Evolutionary conservation across 2,329 filamentous ascomycete genomes (phyloP), one percentile per base, ranked within the genome.

Genomic region (Calonectria ilicicola): DNA sequence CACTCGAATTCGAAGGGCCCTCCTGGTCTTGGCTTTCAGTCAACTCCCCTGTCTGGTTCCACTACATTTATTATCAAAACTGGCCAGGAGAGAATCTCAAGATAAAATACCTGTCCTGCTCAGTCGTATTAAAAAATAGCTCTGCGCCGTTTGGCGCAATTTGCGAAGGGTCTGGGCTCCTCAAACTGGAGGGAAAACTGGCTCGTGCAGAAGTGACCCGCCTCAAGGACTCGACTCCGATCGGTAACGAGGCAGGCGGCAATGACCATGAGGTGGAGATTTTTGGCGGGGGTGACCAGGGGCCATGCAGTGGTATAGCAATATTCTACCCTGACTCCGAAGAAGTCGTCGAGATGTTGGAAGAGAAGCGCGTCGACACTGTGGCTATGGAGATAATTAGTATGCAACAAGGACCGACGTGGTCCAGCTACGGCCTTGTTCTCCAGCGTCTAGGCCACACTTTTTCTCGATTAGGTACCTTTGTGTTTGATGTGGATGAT

Each of bases 11-110:
- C 21, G 42, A 65, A 49, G 63, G 63, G 6, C 63, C 63, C 3
- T 65, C 63, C 10, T 65, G 63, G 63, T 65, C 63, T 19, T 65
- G 63, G 63, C 26, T 65, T n/a, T 65, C 44, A 10, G 44, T 49
- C 17, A 32, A 12, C 3, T 46, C 42, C n/a, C 63, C 63, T 8
- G 32, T 65, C 15, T 38, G 46, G 42, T 65, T 65, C 15, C 63
- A 51, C 14, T 65, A 51, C 15, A 26, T 65, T 15, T 49, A 65
- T 35, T 65, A 65, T 23, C 42, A 51, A 40, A 40, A n/a, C 14
- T 65, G 46, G 63, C 44, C 63, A 2, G 32, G 15, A 21, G 63
- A 65, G 19, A 65, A 65, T 38, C 27, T 65, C 46, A 65, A 65
- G 19, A 49, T 49, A 5, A 38, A 32, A 23, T 6, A 40, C 5